Percentiles rank a stretch among this genome's conserved stretches.
These are phyloP conservation scores for Globisporangium sylvaticum DNA, from an alignment of 352 stramenopile species.

Conservation along the genomic window DNA sequence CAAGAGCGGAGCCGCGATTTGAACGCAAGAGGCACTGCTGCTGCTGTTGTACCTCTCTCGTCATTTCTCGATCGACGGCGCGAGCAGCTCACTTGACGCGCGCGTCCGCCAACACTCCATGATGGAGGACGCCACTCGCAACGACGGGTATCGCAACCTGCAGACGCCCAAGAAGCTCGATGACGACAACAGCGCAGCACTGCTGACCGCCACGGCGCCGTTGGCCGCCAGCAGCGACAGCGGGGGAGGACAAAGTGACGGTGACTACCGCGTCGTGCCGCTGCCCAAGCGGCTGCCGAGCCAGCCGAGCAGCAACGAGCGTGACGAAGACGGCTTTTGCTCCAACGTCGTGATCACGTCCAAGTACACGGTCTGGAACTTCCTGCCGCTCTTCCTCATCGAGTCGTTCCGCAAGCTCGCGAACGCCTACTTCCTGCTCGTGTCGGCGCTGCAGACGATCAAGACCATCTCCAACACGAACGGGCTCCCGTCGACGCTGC, in stretches of 20 bases:
- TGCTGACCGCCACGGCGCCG: background rate
- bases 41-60: background rate
- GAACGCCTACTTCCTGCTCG: conserved; percentile 92
- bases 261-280: conserved; percentile 7
- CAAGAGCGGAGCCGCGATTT: background rate
- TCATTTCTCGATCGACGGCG: background rate
- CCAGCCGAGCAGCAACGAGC: background rate
- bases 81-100: background rate
- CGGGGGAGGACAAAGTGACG: background rate
- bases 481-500: conserved; percentile 72
- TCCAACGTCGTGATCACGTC: conserved; percentile 89
- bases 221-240: background rate
- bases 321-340: conserved; percentile 32
- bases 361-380: conserved; percentile 89
- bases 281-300: conserved; percentile 1
- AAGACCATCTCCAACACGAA: conserved; percentile 81
- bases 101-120: too few species aligned
- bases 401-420: conserved; percentile 85
- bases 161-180: conserved; percentile 5
- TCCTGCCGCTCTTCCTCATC: conserved; percentile 86
- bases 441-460: conserved; percentile 83
- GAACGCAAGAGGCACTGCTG: background rate
- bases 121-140: conserved; percentile 1
- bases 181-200: background rate
- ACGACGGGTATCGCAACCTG: background rate